Evolutionary conservation across 2,329 filamentous ascomycete genomes (phyloP).

Genomic region (Fusarium mundagurra): DNA sequence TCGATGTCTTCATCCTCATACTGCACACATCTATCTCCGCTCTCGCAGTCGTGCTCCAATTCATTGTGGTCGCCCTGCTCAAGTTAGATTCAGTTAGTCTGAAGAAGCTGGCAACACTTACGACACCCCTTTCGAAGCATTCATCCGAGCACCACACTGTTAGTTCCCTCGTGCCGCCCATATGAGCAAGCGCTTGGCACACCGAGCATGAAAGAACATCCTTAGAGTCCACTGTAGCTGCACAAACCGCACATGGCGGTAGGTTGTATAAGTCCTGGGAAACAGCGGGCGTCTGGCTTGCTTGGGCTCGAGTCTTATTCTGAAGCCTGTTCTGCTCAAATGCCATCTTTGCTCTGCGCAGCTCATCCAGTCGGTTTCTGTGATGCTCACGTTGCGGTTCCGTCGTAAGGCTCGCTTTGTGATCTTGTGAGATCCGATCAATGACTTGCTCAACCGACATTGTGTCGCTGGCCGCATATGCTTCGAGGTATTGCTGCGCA

Average conservation of each 20-base stretch:
- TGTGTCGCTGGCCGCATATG: constrained; percentile 42
- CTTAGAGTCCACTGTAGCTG: constrained; percentile 46
- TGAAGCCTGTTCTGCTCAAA: constrained; percentile 57
- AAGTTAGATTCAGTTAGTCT: constrained; percentile 35
- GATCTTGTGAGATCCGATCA: constrained; percentile 46
- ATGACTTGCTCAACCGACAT: constrained; percentile 49
- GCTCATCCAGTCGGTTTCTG: constrained; percentile 55
- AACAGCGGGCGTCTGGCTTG: constrained; percentile 42
- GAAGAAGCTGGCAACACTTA: constrained; percentile 43
- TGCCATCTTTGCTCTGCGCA: constrained; percentile 59
- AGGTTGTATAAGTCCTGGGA: constrained; percentile 50
- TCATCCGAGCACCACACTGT: constrained; percentile 58
- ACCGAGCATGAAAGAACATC: constrained; percentile 55
- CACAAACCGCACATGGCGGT: constrained; percentile 54
- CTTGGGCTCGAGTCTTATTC: constrained; percentile 49
- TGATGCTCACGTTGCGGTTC: constrained; percentile 53
- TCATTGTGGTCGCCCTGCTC: constrained; percentile 52
- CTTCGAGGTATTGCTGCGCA: constrained; percentile 54
- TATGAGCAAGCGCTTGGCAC: constrained; percentile 55
- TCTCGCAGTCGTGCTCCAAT: constrained; percentile 53
- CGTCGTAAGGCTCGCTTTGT: constrained; percentile 44
- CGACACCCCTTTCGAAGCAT: constrained; percentile 54
- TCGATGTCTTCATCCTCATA: constrained; percentile 52
- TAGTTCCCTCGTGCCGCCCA: constrained; percentile 49
- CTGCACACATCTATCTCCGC: constrained; percentile 53